Conservation (phyloP, 2,329 filamentous ascomycete species). For the Lasiodiplodia gonubiensis region DNA sequence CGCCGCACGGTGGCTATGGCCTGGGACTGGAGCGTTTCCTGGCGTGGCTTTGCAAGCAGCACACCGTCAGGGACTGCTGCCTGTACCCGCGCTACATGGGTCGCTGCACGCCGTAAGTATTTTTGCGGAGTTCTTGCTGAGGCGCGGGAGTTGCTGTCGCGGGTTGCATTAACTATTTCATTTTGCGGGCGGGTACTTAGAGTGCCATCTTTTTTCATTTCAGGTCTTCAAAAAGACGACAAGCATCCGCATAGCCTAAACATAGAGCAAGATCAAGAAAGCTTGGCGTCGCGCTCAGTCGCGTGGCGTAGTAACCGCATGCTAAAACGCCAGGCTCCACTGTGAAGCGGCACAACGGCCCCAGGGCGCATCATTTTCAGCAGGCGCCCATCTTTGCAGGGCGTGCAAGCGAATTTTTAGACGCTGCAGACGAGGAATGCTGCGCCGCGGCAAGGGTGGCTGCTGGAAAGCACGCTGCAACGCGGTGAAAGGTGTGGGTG, state of each 20-base stretch:
- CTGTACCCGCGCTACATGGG: slow-evolving; percentile 83
- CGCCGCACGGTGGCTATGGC: slow-evolving; percentile 91
- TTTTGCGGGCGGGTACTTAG: slow-evolving; percentile 5
- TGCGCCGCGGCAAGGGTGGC: neutral
- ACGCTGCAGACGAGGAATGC: neutral
- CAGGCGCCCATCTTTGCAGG: neutral
- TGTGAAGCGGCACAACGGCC: neutral
- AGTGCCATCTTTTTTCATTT: neutral
- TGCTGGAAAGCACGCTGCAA: neutral
- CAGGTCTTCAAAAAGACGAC: slow-evolving; percentile 6
- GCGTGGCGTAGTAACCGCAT: slow-evolving; percentile 4
- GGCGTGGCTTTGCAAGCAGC: slow-evolving; percentile 70
- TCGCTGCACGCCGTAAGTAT: slow-evolving; percentile 72
- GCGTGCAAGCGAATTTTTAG: neutral
- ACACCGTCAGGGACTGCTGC: slow-evolving; percentile 71
- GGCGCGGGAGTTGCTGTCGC: neutral
- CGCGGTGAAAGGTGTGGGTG: slow-evolving; percentile 4
- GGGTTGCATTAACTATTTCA: neutral
- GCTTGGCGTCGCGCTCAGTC: slow-evolving; percentile 21
- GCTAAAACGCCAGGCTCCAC: slow-evolving; percentile 15
- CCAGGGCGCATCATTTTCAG: neutral
- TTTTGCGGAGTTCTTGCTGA: neutral
- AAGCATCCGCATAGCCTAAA: neutral
- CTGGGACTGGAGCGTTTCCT: slow-evolving; percentile 85
- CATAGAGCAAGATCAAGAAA: slow-evolving; percentile 27